Evolutionary conservation across 495 filamentous ascomycete genomes (phyloP), one percentile per base, ranked within the genome.

Genomic region (Penicillium tannophilum): DNA sequence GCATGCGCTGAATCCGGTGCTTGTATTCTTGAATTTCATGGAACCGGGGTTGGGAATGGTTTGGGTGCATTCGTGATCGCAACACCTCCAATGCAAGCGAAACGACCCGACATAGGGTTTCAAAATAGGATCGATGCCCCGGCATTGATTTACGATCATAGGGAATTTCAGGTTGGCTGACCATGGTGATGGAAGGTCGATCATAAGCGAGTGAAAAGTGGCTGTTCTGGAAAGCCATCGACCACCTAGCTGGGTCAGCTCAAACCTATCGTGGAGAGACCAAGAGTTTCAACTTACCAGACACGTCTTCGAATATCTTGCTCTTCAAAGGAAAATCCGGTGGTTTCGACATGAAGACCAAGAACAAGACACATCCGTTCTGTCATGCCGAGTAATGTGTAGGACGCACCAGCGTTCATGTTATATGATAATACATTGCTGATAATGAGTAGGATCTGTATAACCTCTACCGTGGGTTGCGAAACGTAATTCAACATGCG

Each of bases 361-460:
- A 86, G 72, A n/a, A 76, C 80, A 62, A 85, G 77, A 58, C 83
- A 81, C 69, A 87, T 77, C 39, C 84, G 74, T 58, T 85, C 77
- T 39, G 83, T 86, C 70, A 87, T 79, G 36, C 82, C 82, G 20
- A 85, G 77, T 55, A 87, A 67, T 20, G 79, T 81, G 70, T 85
- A 87, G 9, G 83, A 82, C n/a, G 82, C 80, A 14, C 84, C 84
- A 31, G 84, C 81, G 51, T 86, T 87, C 82, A 87, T 85, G 58
- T 84, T 86, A 65, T 86, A 86, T 31, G 81, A 83, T 17, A 86
- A 72, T 31, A 86, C 83, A 69, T 83, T 84, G 63, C 82, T 80
- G 23, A 86, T 82, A 28, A 86, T 81, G 33, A 86, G 70, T 30
- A 87, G 70, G 14, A 81, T 77, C 59, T 87, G 82, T 45, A 87